Conservation (phyloP, 1,284 basidiomycete species). For the Cystobasidium pallidum region DNA sequence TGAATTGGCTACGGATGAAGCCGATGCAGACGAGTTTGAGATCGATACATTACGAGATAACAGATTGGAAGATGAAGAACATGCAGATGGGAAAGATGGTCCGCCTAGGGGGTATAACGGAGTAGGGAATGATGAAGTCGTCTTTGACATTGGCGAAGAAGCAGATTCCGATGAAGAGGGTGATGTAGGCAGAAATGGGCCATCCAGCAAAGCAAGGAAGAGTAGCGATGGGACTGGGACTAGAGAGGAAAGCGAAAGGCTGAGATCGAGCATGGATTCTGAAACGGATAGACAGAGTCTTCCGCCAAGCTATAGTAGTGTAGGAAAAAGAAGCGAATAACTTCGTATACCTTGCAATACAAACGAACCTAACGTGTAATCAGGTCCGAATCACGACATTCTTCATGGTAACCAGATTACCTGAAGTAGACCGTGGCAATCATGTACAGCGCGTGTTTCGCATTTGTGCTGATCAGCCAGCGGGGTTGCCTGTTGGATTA, state of each 20-base stretch:
- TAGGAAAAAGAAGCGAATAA: conserved; percentile 2
- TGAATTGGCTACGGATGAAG: conserved; percentile 82
- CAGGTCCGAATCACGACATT: neutral
- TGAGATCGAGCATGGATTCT: conserved; percentile 5
- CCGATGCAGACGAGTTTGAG: conserved; percentile 90
- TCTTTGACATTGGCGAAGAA: conserved; percentile 48
- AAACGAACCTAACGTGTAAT: neutral
- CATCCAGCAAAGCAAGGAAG: conserved; percentile 6
- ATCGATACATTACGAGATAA: conserved; percentile 69
- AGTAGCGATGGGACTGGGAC: conserved; percentile 11
- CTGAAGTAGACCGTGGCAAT: no score
- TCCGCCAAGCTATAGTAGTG: conserved; percentile 30
- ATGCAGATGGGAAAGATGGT: conserved; percentile 39
- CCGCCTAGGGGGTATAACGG: conserved; percentile 27
- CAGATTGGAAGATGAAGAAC: conserved; percentile 42
- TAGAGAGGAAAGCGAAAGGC: conserved; percentile 14
- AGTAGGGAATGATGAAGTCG: conserved; percentile 43
- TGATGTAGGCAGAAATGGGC: conserved; percentile 14
- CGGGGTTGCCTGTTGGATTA: no score
- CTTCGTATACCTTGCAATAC: neutral
- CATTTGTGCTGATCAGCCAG: no score
- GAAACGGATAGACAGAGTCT: conserved; percentile 15
- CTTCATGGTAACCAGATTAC: no score
- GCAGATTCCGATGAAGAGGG: conserved; percentile 42
- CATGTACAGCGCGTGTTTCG: no score